A percentile compares a stretch with the other conserved stretches of the same genome.
Evolutionary conservation across 495 filamentous ascomycete species (phyloP).

Genomic region (Neurospora discreta): DNA sequence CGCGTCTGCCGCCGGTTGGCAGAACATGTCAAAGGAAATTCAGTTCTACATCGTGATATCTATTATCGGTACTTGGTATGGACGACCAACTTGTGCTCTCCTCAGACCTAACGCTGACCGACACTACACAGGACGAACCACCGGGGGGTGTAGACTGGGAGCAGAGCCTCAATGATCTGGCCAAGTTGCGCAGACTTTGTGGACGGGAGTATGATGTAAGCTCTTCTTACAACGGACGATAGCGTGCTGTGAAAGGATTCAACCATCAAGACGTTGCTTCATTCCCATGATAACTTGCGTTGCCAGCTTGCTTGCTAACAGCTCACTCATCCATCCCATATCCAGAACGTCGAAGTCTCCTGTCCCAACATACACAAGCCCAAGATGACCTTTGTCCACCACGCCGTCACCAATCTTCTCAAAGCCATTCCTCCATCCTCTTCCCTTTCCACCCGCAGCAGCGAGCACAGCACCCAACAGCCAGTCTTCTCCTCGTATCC

Average conservation of each 20-base stretch:
- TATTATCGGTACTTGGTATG: slow-evolving; percentile 37
- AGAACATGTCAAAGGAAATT: slow-evolving; percentile 38
- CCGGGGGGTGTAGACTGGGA: slow-evolving; percentile 37
- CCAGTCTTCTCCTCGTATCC: slow-evolving; percentile 11
- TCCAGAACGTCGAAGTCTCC: background rate
- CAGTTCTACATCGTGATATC: slow-evolving; percentile 38
- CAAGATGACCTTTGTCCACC: slow-evolving; percentile 24
- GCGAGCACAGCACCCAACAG: slow-evolving; percentile 13
- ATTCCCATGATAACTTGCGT: background rate
- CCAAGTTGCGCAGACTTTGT: slow-evolving; percentile 10
- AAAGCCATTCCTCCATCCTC: background rate
- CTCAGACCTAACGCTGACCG: background rate
- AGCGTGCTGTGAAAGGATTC: background rate
- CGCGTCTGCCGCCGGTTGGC: slow-evolving; percentile 37
- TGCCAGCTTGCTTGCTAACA: background rate
- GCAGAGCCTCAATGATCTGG: slow-evolving; percentile 33
- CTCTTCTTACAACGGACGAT: background rate
- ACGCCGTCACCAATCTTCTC: slow-evolving; percentile 24
- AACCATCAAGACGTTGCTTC: background rate
- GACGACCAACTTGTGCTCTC: background rate
- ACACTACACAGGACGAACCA: slow-evolving; percentile 28
- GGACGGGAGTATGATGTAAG: background rate
- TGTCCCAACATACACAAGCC: background rate
- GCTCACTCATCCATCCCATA: background rate
- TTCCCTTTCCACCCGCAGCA: slow-evolving; percentile 3